Evolutionary conservation across 805 yeast species (phyloP).

Genomic region (Kuraishia molischiana): DNA sequence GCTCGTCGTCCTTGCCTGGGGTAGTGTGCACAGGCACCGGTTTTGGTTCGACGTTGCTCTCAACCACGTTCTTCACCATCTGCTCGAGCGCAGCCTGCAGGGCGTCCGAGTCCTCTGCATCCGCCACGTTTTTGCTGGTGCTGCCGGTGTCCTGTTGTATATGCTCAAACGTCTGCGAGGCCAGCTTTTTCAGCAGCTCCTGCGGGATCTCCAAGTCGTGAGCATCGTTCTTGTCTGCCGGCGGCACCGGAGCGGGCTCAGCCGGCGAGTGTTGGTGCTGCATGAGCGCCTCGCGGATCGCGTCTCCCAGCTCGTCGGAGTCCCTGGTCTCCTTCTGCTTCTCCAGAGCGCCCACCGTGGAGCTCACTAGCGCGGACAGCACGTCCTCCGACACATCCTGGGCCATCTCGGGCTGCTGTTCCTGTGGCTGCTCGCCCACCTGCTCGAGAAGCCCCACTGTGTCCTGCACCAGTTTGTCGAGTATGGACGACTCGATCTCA

Average conservation of each 20-base stretch:
- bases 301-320: background rate
- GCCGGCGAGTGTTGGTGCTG: background rate
- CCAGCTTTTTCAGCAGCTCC: constrained; percentile 5
- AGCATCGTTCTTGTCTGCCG: background rate
- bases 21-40: background rate
- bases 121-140: constrained; percentile 3
- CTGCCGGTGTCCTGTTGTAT: background rate
- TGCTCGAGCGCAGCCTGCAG: constrained; percentile 45
- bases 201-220: constrained; percentile 3
- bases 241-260: background rate
- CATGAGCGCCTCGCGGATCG: background rate
- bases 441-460: background rate
- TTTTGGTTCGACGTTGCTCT: constrained; percentile 14
- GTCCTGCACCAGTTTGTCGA: background rate
- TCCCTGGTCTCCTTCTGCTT: background rate
- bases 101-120: constrained; percentile 16
- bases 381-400: constrained; percentile 1
- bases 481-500: background rate
- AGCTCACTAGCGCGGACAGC: background rate
- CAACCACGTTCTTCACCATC: constrained; percentile 46
- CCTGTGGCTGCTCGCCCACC: background rate
- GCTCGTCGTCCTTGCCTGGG: constrained; percentile 38
- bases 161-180: constrained; percentile 2
- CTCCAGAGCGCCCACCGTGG: background rate
- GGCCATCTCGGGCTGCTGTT: background rate